A percentile compares a stretch with the other conserved stretches of the same genome.
Evolutionary conservation across 371 early-diverging fungal species (phyloP).

Genomic region (Lichtheimia hyalospora): DNA sequence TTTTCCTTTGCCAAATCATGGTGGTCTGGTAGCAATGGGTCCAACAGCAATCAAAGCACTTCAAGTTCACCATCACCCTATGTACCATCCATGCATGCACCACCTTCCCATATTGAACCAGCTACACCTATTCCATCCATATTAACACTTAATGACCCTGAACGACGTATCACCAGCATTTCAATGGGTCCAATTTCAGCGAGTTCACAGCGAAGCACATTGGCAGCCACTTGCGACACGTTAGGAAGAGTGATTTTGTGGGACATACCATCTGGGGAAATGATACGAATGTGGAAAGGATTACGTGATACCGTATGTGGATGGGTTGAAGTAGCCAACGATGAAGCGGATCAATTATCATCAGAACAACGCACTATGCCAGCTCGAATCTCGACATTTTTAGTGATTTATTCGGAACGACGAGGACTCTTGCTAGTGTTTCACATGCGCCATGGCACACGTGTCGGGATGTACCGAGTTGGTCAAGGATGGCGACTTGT

Average conservation of each 20-base stretch:
- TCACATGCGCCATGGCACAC: conserved; percentile 63
- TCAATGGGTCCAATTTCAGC: conserved; percentile 47
- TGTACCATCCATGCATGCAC: conserved; percentile 38
- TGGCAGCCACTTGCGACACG: conserved; percentile 63
- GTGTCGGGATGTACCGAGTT: conserved; percentile 58
- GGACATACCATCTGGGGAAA: conserved; percentile 56
- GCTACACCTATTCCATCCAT: conserved; percentile 54
- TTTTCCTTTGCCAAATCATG: conserved; percentile 65
- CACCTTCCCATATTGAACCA: conserved; percentile 50
- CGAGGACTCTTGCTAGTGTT: conserved; percentile 59
- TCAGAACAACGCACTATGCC: neutral
- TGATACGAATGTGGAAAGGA: conserved; percentile 72
- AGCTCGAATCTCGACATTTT: conserved; percentile 40
- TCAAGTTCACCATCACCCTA: conserved; percentile 43
- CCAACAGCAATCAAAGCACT: conserved; percentile 3
- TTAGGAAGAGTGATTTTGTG: conserved; percentile 66
- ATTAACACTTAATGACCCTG: conserved; percentile 42
- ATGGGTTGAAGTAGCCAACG: conserved; percentile 54
- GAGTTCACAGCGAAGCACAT: conserved; percentile 42
- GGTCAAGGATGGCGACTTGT: conserved; percentile 61
- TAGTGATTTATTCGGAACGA: conserved; percentile 61
- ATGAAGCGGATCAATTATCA: conserved; percentile 11
- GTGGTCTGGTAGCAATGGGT: conserved; percentile 36
- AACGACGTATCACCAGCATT: conserved; percentile 51
- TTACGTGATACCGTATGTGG: conserved; percentile 65